These are phyloP conservation scores for Paecilomyces sp. DNA, from an alignment of 2,329 filamentous ascomycete species.

Conservation along the genomic window DNA sequence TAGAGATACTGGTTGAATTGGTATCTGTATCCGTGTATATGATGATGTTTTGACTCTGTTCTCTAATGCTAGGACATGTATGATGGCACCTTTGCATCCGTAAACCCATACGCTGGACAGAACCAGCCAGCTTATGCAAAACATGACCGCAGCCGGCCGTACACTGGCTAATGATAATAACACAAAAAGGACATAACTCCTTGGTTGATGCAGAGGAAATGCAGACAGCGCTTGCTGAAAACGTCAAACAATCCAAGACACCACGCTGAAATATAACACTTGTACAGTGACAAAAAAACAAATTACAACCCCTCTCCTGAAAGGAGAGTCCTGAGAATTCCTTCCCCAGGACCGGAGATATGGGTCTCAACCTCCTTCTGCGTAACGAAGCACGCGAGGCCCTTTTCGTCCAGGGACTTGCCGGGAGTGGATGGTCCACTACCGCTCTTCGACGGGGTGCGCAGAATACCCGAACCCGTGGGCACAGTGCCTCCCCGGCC, in stretches of 20 bases:
- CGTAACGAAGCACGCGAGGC: slow-evolving; percentile 71
- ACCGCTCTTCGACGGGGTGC: slow-evolving; percentile 65
- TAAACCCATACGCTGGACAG: neutral
- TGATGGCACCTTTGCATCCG: neutral
- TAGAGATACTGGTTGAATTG: neutral
- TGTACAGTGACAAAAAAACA: neutral
- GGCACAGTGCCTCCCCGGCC: slow-evolving; percentile 55
- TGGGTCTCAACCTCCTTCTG: slow-evolving; percentile 70
- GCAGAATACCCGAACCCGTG: slow-evolving; percentile 42
- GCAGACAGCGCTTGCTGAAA: neutral
- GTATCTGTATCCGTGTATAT: neutral
- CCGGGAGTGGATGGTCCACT: slow-evolving; percentile 46
- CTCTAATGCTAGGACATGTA: neutral
- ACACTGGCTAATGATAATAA: neutral
- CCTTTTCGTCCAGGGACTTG: slow-evolving; percentile 62
- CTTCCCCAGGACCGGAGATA: slow-evolving; percentile 50
- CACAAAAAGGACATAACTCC: neutral
- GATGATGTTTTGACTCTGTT: neutral
- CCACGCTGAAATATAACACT: neutral
- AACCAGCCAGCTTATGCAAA: neutral
- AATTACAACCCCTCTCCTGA: slow-evolving; percentile 25
- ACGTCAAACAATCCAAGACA: neutral
- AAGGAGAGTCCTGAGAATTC: slow-evolving; percentile 36
- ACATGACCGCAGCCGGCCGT: neutral
- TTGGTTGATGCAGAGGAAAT: neutral